A percentile compares a stretch with the other conserved stretches of the same genome.
Conservation (phyloP, 2,329 filamentous ascomycete species). For the Botrytis medusae region DNA sequence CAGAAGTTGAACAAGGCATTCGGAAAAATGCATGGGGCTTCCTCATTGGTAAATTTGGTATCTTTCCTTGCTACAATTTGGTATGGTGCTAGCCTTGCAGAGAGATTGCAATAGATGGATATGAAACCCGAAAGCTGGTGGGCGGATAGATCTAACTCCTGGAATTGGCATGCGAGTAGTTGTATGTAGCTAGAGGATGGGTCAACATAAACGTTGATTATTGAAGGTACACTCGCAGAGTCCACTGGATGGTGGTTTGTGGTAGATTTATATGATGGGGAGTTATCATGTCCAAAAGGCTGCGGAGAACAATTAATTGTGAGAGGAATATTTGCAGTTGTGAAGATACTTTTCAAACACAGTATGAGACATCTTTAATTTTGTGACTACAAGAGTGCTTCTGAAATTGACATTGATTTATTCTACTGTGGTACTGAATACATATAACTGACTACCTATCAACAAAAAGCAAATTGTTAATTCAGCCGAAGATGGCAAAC, state of each 20-base stretch:
- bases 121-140: not conserved
- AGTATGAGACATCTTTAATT: not conserved
- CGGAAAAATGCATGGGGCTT: slow-evolving; percentile 75
- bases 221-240: not conserved
- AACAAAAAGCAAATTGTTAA: slow-evolving; percentile 8
- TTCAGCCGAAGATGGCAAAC: not conserved
- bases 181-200: not conserved
- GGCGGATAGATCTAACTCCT: not conserved
- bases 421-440: not conserved
- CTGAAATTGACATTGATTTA: not conserved
- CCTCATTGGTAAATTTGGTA: slow-evolving; percentile 73
- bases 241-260: not conserved
- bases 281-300: not conserved
- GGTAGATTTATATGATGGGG: not conserved
- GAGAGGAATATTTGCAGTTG: not conserved
- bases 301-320: not conserved
- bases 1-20: slow-evolving; percentile 75
- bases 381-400: not conserved
- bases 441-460: not conserved
- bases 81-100: slow-evolving; percentile 71
- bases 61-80: slow-evolving; percentile 67
- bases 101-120: slow-evolving; percentile 32
- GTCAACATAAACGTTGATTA: not conserved
- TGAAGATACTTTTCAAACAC: not conserved
- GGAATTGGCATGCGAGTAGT: not conserved